Base-by-base conservation (phyloP, 345 rosid species). In the Aegle marmelos region DNA sequence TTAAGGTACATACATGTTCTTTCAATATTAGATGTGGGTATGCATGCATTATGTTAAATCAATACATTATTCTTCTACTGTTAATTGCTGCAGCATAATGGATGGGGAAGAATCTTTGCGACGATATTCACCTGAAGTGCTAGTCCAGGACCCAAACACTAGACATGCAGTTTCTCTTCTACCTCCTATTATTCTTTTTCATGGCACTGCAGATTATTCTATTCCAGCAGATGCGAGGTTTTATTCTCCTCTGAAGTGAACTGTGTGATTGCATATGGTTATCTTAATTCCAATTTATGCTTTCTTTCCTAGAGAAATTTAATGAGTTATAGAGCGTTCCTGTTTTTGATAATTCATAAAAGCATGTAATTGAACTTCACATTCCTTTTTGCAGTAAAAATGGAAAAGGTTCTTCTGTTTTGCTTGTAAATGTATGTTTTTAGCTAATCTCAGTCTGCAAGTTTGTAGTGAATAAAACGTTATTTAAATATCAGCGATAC, bases 151-250 rank as follows among this genome's bases (percentile, higher is more conserved):
- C 74, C 90, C 91, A 59, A 85, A 84, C 80, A 56, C 83, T 73
- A 86, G 80, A 77, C 83, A 78, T 73, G 88, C 93, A 7, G 81
- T 89, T 82, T 48, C 91, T 76, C 94, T 90, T 74, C 92, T 94
- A 33, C 98, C 99, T 79, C 95, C 90, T 41, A 78, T 91, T 64
- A 39, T 90, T 79, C 89, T 96, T 77, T 96, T 94, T 79, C 99
- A 96, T 68, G 99, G 99, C 33, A 94, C 98, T 62, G 97, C 83
- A 76, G 98, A 96, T 87, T 92, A 92, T 84, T 94, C 99, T 16
- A 96, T 96, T 80, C 99, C 98, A 73, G 80, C 89, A 31, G 94
- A 92, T 82, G 86, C 97, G 78, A 96, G 99, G 99, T 96, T 76
- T 83, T 86, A 58, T 68, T 80, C 83, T 84, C 39, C 37, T 72